Evolutionary conservation across 1,284 basidiomycete species (phyloP).

Genomic region (Athelia sp.): DNA sequence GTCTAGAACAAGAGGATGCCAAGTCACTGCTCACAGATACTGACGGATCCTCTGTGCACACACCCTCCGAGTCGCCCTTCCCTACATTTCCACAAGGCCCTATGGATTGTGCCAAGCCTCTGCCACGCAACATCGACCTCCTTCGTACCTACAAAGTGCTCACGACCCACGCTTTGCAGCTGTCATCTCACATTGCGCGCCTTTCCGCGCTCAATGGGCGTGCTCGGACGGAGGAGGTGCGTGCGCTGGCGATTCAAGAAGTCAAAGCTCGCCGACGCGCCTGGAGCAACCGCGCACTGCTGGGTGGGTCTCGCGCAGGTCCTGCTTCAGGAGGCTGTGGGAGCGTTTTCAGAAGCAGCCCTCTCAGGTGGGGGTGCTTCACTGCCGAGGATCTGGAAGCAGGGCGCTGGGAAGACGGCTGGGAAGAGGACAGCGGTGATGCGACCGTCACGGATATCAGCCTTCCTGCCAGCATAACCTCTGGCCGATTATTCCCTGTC

Average conservation of each 20-base stretch:
- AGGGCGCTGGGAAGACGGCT: slow-evolving; percentile 5
- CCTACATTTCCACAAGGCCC: neutral
- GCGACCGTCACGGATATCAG: slow-evolving; percentile 10
- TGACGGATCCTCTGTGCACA: slow-evolving; percentile 53
- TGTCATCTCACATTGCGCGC: slow-evolving; percentile 34
- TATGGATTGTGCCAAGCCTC: too few species aligned
- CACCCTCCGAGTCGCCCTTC: slow-evolving; percentile 37
- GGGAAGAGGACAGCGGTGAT: slow-evolving; percentile 19
- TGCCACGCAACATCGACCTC: slow-evolving; percentile 9
- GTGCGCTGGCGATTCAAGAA: slow-evolving; percentile 42
- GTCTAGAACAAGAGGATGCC: slow-evolving; percentile 6
- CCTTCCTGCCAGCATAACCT: neutral
- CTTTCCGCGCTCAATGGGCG: slow-evolving; percentile 31
- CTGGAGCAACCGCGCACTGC: slow-evolving; percentile 42
- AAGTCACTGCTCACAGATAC: slow-evolving; percentile 35
- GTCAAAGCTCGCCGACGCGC: slow-evolving; percentile 47
- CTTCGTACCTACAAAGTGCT: slow-evolving; percentile 32
- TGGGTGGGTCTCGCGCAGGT: slow-evolving; percentile 19
- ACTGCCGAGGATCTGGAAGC: slow-evolving; percentile 13
- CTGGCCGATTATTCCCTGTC: slow-evolving; percentile 37
- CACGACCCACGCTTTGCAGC: slow-evolving; percentile 29
- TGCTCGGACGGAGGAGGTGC: slow-evolving; percentile 28
- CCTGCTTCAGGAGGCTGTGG: slow-evolving; percentile 30
- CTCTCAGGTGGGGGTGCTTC: slow-evolving; percentile 31
- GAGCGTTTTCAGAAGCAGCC: slow-evolving; percentile 30